These are phyloP conservation scores for Tympanopsis confertula DNA, from an alignment of 2,329 filamentous ascomycete species.

Conservation along the genomic window DNA sequence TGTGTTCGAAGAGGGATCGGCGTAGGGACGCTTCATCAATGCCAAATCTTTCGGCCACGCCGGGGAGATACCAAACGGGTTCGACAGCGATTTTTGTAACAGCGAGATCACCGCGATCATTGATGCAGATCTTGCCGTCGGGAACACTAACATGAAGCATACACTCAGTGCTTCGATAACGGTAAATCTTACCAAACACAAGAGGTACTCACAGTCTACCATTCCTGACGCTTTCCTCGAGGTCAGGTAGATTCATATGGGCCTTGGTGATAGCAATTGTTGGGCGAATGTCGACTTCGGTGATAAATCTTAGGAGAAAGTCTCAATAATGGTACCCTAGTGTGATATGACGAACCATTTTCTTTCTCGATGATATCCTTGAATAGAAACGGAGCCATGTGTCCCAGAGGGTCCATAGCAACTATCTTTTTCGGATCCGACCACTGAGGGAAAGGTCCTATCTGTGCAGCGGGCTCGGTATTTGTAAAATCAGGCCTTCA, in stretches of 20 bases:
- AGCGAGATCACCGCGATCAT: conserved; percentile 72
- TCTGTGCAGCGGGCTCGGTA: conserved; percentile 80
- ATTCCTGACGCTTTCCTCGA: conserved; percentile 73
- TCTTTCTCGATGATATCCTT: conserved; percentile 68
- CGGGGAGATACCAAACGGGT: conserved; percentile 79
- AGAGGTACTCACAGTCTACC: conserved; percentile 51
- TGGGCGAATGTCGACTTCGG: conserved; percentile 66
- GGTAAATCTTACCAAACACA: conserved; percentile 7
- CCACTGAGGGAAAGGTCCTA: conserved; percentile 87
- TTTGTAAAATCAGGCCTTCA: conserved; percentile 61
- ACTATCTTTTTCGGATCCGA: conserved; percentile 86
- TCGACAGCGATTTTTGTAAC: conserved; percentile 97
- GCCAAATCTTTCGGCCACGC: conserved; percentile 83
- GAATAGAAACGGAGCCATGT: conserved; percentile 74
- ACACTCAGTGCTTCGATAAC: too few relatives aligned
- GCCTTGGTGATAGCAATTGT: conserved; percentile 87
- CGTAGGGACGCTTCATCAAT: conserved; percentile 83
- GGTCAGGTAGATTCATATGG: conserved; percentile 92
- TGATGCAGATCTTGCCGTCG: conserved; percentile 85
- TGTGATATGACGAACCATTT: conserved; percentile 32
- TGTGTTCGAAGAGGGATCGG: conserved; percentile 84
- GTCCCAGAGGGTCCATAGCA: conserved; percentile 90
- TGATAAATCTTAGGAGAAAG: not conserved
- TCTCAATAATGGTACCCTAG: not conserved
- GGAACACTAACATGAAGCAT: too few relatives aligned